Percentiles rank a stretch among this genome's conserved stretches.
Evolutionary conservation across 2,329 filamentous ascomycete genomes (phyloP).

Genomic region (Hirsutella minnesotensis): DNA sequence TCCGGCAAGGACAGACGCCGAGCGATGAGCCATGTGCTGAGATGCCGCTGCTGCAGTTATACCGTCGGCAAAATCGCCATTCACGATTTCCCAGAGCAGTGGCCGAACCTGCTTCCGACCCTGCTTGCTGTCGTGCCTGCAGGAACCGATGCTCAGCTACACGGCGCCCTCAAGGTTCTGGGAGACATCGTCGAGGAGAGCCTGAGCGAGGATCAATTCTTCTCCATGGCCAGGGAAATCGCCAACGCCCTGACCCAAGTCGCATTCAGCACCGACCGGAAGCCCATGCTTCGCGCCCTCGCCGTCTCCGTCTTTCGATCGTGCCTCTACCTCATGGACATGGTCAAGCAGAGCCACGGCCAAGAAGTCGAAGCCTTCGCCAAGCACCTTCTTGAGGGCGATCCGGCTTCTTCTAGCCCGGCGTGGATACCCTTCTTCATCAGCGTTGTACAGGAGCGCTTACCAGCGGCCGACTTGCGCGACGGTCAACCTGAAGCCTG

Average conservation of each 20-base stretch:
- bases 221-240: conserved; percentile 74
- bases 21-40: no score
- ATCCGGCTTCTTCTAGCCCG: conserved; percentile 11
- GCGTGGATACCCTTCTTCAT: conserved; percentile 89
- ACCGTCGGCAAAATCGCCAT: conserved; percentile 89
- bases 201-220: conserved; percentile 90
- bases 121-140: conserved; percentile 66
- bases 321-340: conserved; percentile 91
- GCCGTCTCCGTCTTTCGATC: conserved; percentile 82
- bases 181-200: conserved; percentile 86
- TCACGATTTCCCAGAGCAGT: conserved; percentile 86
- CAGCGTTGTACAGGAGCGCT: conserved; percentile 58
- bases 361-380: conserved; percentile 79
- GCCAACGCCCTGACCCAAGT: conserved; percentile 75
- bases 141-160: conserved; percentile 68
- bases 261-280: conserved; percentile 62
- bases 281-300: conserved; percentile 66
- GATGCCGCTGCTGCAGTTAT: conserved; percentile 28
- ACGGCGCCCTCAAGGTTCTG: conserved; percentile 81
- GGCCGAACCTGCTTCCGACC: conserved; percentile 77
- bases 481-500: conserved; percentile 52
- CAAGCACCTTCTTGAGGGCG: conserved; percentile 57
- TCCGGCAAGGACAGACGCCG: no score
- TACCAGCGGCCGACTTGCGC: conserved; percentile 50
- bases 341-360: conserved; percentile 89